Base-by-base conservation (phyloP, 2,329 filamentous ascomycete species). In the Orbilia javanica region DNA sequence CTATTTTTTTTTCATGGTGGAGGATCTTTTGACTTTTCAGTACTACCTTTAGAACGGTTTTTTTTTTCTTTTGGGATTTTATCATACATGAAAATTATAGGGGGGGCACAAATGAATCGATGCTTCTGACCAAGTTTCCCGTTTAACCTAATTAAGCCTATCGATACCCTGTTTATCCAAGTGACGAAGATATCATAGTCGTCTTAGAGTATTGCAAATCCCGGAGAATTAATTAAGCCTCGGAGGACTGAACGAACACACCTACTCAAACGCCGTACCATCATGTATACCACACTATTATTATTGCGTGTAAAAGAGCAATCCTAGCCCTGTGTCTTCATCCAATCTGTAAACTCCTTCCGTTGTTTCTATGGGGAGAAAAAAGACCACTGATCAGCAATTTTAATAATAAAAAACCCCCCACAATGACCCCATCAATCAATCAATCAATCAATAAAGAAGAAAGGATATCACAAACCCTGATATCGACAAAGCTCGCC, bases 401-500 rank as follows among this genome's bases (percentile, higher is more conserved):
- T n/a, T n/a, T n/a, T n/a, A n/a, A n/a, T n/a, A n/a, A n/a, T n/a
- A n/a, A n/a, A n/a, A n/a, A n/a, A n/a, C n/a, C n/a, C n/a, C n/a
- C n/a, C n/a, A n/a, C n/a, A n/a, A n/a, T n/a, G n/a, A n/a, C n/a
- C n/a, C n/a, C n/a, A n/a, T n/a, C n/a, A n/a, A n/a, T n/a, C n/a
- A n/a, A n/a, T n/a, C n/a, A n/a, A n/a, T n/a, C n/a, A n/a, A n/a
- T n/a, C n/a, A n/a, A n/a, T n/a, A 76, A 2, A 79, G 84, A 85
- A 25, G 15, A 10, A 48, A 29, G 7, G 8, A 34, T 3, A 48
- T 15, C 53, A 48, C 5, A 34, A 78, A 90, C 92, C 84, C 93
- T 90, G 79, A 98, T 93, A 85, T 99, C 93, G 85, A 93, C 88
- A 82, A 98, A 99, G 0, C 93, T 91, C 55, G 90, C 89, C 80